Evolutionary conservation across 2,329 filamentous ascomycete species (phyloP).

Genomic region (Cladophialophora chaetospira): DNA sequence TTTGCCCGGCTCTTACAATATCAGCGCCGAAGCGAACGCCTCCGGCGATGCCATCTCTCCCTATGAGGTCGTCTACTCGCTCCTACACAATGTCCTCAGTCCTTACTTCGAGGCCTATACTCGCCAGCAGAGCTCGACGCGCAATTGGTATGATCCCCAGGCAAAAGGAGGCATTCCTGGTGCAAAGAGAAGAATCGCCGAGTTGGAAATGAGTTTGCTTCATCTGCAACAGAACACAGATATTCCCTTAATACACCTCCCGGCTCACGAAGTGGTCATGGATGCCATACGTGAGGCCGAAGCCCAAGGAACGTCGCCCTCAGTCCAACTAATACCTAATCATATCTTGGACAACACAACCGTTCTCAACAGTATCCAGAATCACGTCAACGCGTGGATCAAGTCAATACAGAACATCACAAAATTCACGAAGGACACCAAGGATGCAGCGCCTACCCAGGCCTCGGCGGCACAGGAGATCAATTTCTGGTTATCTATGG

Average conservation of each 20-base stretch:
- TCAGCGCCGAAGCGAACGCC: constrained; percentile 39
- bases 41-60: constrained; percentile 77
- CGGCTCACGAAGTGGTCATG: constrained; percentile 87
- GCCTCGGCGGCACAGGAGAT: constrained; percentile 93
- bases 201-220: constrained; percentile 84
- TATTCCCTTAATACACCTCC: constrained; percentile 86
- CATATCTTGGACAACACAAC: constrained; percentile 81
- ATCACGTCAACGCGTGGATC: constrained; percentile 96
- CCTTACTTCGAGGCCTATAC: constrained; percentile 98
- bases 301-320: constrained; percentile 65
- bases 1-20: constrained; percentile 70
- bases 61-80: constrained; percentile 88
- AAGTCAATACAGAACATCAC: constrained; percentile 97
- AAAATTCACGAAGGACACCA: constrained; percentile 78
- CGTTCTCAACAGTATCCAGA: constrained; percentile 91
- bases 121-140: constrained; percentile 71
- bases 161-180: constrained; percentile 92
- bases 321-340: constrained; percentile 75
- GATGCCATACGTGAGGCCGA: constrained; percentile 77
- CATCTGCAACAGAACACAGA: constrained; percentile 98
- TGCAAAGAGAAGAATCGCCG: constrained; percentile 96
- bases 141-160: constrained; percentile 80
- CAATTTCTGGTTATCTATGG: constrained; percentile 99
- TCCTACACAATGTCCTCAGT: constrained; percentile 86
- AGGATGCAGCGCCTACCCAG: constrained; percentile 53